A percentile compares a stretch with the other conserved stretches of the same genome.
phyloP scores from a whole-genome alignment of 805 yeast genomes.

The Ogataea salicorniae region DNA sequence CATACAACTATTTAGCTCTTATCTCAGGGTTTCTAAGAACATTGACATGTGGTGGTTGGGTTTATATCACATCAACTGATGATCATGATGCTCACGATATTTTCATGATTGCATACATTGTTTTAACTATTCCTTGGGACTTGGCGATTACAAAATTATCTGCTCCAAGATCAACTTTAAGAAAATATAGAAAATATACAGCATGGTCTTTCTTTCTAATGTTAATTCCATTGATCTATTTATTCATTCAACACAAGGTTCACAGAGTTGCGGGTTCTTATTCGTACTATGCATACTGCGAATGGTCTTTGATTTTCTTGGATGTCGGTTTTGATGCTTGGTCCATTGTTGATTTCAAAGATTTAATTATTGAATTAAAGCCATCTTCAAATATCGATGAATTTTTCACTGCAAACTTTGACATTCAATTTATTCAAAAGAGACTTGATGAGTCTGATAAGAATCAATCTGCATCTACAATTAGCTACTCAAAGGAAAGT shows the following conservation, averaged over 20 bases:
- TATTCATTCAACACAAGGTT: conserved; percentile 90
- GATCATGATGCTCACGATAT: conserved; percentile 96
- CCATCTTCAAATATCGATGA: conserved; percentile 21
- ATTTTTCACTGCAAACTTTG: conserved; percentile 23
- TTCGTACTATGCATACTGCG: conserved; percentile 89
- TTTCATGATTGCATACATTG: conserved; percentile 87
- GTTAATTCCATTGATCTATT: conserved; percentile 76
- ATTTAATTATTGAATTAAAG: conserved; percentile 45
- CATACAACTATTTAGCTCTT: conserved; percentile 39
- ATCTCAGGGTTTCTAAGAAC: conserved; percentile 80
- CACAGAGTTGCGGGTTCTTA: conserved; percentile 89
- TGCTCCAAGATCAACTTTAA: conserved; percentile 39
- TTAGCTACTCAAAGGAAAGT: conserved; percentile 1
- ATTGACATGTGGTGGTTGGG: conserved; percentile 97
- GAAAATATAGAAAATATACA: conserved; percentile 49
- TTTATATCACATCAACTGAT: conserved; percentile 93
- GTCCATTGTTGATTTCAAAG: conserved; percentile 64
- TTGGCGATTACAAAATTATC: conserved; percentile 49
- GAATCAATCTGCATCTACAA: neutral
- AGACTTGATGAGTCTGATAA: neutral
- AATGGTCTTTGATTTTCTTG: conserved; percentile 82
- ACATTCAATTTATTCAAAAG: conserved; percentile 12
- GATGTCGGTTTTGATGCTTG: conserved; percentile 85
- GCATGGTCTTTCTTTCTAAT: conserved; percentile 63
- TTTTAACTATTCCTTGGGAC: conserved; percentile 91